Base-by-base conservation (phyloP, 179 eudicot species). In the Spinacia oleracea region DNA sequence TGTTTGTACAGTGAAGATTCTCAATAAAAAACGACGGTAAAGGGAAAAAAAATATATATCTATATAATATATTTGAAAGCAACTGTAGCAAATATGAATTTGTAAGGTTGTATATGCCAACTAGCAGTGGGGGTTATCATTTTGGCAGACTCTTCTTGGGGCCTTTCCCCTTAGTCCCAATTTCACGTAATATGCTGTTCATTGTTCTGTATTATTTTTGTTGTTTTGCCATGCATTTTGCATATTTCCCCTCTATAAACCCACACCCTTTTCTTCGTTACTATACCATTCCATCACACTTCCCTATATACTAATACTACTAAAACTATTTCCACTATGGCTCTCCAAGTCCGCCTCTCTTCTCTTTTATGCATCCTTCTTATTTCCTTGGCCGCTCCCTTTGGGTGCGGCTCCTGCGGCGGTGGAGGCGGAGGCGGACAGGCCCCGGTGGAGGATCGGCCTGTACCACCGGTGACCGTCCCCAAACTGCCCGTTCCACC, bases 301-400 rank as follows among this genome's bases (percentile, higher is more conserved):
- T 38, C 15, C 48, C 9, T 35, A n/a, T n/a, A n/a, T n/a, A n/a
- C n/a, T n/a, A 62, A 75, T 77, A 59, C 16, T 8, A 23, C 21
- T 21, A 10, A 78, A 55, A 20, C 15, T 31, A 9, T 18, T 27
- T 38, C 16, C 32, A 89, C 86, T 56, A 92, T 93, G 98, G 90
- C 79, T 89, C 77, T 86, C 91, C 12, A 91, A 88, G 88, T 70
- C 86, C 79, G 60, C 86, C n/a, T 87, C 92, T 45, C 80, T 91
- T 53, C 84, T 92, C 32, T 85, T 94, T 82, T 92, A 72, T 94
- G 87, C 81, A 84, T 92, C 89, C 73, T 92, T 50, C 85, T 90
- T 77, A 56, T 92, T 66, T 87, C 96, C 85, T 81, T 86, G 3
- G 78, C 74, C 78, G 74, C 86, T 46, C 96, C 94, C 76, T 71